Conservation (phyloP, 441 rosid genomes). For the Corymbia citriodora region DNA sequence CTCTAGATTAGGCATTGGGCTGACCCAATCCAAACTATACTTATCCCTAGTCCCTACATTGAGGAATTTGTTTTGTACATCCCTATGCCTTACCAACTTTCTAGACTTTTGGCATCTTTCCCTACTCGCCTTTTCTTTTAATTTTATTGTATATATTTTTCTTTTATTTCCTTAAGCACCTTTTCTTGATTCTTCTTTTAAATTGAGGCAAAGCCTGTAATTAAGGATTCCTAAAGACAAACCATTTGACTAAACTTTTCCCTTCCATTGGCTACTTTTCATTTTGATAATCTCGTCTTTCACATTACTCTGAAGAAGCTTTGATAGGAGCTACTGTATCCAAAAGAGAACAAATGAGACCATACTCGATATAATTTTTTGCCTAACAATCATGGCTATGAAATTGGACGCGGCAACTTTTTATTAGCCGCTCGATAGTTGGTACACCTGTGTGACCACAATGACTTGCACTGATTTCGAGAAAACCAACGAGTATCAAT, state of each 20-base stretch:
- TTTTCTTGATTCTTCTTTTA: neutral
- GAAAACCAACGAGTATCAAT: neutral
- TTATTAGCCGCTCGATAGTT: neutral
- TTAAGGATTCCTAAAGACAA: neutral
- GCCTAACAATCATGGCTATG: neutral
- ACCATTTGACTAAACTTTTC: neutral
- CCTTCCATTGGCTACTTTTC: neutral
- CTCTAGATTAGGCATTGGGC: too few relatives aligned
- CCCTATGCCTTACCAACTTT: neutral
- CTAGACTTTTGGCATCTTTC: neutral
- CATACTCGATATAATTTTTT: neutral
- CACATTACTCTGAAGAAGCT: neutral
- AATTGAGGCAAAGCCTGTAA: neutral
- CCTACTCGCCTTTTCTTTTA: neutral
- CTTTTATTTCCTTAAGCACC: neutral
- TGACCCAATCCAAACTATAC: too few relatives aligned
- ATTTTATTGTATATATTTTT: neutral
- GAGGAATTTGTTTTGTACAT: too few relatives aligned
- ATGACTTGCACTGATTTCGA: neutral
- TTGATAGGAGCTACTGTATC: neutral
- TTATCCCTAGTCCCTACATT: too few relatives aligned
- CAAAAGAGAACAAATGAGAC: neutral
- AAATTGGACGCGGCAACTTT: neutral
- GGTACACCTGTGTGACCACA: fast-evolving
- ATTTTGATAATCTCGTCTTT: neutral